Evolutionary conservation across 192 early-diverging fungal genomes (phyloP).

Genomic region (Umbelopsis sp.): DNA sequence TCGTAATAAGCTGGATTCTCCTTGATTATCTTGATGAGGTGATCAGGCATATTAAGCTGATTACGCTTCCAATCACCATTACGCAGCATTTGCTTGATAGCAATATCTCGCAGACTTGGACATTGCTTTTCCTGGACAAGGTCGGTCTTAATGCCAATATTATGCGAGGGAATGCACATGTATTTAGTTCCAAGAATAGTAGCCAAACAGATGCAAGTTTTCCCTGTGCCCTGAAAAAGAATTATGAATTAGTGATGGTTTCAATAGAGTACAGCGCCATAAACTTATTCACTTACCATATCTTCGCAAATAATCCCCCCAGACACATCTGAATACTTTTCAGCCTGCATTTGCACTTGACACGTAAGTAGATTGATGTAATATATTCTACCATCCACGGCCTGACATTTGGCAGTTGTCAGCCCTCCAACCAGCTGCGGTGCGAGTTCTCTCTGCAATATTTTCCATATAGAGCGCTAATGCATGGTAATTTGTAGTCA

Average conservation of each 20-base stretch:
- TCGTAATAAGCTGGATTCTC: conserved; percentile 60
- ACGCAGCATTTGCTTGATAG: conserved; percentile 44
- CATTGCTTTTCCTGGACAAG: background rate
- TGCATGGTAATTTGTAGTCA: background rate
- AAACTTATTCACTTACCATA: conserved; percentile 53
- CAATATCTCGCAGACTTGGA: conserved; percentile 47
- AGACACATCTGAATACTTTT: conserved; percentile 38
- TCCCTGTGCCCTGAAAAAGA: conserved; percentile 72
- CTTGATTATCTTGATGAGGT: conserved; percentile 37
- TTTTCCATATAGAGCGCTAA: conserved; percentile 69
- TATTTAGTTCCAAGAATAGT: conserved; percentile 64
- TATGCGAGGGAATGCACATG: conserved; percentile 33
- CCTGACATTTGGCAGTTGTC: conserved; percentile 36
- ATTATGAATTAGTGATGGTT: background rate
- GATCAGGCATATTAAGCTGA: conserved; percentile 48
- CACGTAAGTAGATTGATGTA: conserved; percentile 34
- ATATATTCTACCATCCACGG: conserved; percentile 37
- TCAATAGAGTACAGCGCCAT: no score
- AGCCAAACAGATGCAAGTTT: conserved; percentile 74
- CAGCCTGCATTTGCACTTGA: conserved; percentile 31
- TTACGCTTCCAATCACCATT: conserved; percentile 49
- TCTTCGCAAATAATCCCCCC: conserved; percentile 87
- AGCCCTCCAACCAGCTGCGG: conserved; percentile 60
- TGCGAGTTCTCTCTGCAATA: conserved; percentile 67
- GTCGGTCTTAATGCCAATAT: background rate